phyloP scores from a whole-genome alignment of 257 asterid genomes.

The Craterostigma plantagineum region DNA sequence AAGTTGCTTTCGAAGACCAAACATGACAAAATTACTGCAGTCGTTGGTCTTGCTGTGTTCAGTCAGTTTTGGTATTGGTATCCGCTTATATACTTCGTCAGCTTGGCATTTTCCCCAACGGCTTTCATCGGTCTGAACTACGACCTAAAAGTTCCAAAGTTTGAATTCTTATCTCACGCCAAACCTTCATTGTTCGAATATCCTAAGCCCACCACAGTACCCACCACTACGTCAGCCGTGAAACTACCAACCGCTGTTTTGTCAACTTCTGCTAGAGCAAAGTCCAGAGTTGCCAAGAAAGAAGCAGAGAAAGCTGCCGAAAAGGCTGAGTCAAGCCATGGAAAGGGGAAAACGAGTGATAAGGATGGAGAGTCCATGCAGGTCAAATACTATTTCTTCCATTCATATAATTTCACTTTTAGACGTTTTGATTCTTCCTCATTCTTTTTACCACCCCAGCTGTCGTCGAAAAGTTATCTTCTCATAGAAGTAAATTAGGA shows the following conservation, averaged over 20 bases:
- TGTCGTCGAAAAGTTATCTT: too few relatives aligned
- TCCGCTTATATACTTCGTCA: constrained; percentile 80
- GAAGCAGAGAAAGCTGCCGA: constrained; percentile 76
- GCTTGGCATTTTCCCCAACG: constrained; percentile 91
- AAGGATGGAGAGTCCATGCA: constrained; percentile 82
- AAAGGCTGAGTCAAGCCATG: constrained; percentile 42
- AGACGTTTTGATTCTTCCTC: neutral
- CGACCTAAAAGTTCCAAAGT: constrained; percentile 83
- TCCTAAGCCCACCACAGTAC: constrained; percentile 70
- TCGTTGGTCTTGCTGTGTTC: constrained; percentile 93
- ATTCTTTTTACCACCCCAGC: neutral
- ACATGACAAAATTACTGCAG: constrained; percentile 75
- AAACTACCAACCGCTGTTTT: constrained; percentile 85
- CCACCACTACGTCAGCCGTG: constrained; percentile 55
- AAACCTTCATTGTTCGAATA: constrained; percentile 78
- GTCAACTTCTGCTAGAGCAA: constrained; percentile 83
- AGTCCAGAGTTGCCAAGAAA: constrained; percentile 72
- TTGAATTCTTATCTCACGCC: constrained; percentile 83
- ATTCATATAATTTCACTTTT: neutral
- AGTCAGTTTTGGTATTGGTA: constrained; percentile 99
- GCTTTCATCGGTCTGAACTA: constrained; percentile 81
- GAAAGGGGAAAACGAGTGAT: constrained; percentile 51
- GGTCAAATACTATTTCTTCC: constrained; percentile 20
- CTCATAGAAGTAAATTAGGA: too few relatives aligned
- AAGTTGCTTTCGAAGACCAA: constrained; percentile 75